Conservation (phyloP, 345 rosid genomes). For the Syzygium jambos region DNA sequence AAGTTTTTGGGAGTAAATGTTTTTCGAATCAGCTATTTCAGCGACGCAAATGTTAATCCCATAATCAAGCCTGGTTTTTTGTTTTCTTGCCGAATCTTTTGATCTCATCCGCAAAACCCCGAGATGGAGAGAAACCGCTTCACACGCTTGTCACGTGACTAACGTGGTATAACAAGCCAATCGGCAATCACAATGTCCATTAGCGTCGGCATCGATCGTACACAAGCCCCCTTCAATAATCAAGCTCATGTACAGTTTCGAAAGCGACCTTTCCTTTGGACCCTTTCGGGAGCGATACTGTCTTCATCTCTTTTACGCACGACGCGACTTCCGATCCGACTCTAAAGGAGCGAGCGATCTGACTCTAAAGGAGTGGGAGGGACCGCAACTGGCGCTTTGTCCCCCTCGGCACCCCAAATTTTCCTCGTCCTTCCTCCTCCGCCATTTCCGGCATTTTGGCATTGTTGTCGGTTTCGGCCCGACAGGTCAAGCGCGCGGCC, state of each 20-base stretch:
- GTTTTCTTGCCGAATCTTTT: not conserved
- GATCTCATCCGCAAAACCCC: not conserved
- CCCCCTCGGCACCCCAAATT: not conserved
- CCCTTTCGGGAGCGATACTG: too few relatives aligned
- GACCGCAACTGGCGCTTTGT: not conserved
- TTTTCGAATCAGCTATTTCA: too few relatives aligned
- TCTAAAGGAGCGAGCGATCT: too few relatives aligned
- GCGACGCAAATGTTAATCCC: too few relatives aligned
- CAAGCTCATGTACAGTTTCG: not conserved
- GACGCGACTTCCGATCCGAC: too few relatives aligned
- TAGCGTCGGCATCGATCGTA: not conserved
- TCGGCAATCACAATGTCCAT: not conserved
- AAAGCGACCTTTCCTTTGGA: too few relatives aligned
- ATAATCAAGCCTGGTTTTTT: not conserved
- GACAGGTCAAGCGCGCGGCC: not conserved
- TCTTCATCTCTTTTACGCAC: too few relatives aligned
- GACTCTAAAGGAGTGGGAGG: not conserved
- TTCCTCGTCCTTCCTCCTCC: not conserved
- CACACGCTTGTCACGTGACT: rapidly evolving
- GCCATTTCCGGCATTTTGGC: not conserved
- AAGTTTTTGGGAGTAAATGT: too few relatives aligned
- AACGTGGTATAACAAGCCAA: not conserved
- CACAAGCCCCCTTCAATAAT: not conserved
- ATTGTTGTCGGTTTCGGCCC: not conserved
- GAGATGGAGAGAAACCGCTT: not conserved